Percentiles rank a stretch among this genome's conserved stretches.
phyloP scores from a whole-genome alignment of 2,329 filamentous ascomycete genomes.

The Coniochaeta sp. region DNA sequence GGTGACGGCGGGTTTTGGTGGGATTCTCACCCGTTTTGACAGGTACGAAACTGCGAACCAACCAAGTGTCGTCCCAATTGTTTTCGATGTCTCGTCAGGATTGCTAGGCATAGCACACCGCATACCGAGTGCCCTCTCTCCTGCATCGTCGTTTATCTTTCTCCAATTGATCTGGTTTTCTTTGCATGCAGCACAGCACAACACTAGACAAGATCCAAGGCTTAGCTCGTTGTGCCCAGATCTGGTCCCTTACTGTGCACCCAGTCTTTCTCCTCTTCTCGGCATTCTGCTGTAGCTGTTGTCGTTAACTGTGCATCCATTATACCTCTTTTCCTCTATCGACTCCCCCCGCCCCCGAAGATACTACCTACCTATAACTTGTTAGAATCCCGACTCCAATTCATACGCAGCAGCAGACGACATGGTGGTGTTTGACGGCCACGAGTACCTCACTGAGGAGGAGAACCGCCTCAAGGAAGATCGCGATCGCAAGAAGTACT shows the following conservation, averaged over 20 bases:
- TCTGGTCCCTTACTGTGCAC: not conserved
- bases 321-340: not conserved
- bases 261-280: not conserved
- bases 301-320: not conserved
- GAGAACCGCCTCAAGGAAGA: slow-evolving; percentile 87
- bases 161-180: not conserved
- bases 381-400: not conserved
- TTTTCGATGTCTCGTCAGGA: not conserved
- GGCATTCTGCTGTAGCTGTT: not conserved
- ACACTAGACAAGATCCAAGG: not conserved
- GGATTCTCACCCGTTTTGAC: not conserved
- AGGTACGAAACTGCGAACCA: not conserved
- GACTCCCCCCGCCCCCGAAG: too few relatives aligned
- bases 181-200: not conserved
- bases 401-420: slow-evolving; percentile 11
- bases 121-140: not conserved
- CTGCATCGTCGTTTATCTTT: too few relatives aligned
- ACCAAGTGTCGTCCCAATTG: not conserved
- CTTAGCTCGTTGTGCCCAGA: not conserved
- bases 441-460: slow-evolving; percentile 83
- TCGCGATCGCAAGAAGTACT: slow-evolving; percentile 77
- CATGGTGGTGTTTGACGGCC: slow-evolving; percentile 87
- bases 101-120: not conserved
- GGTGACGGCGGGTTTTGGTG: not conserved
- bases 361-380: not conserved